These are phyloP conservation scores for Dysphania ambrosioides DNA, from an alignment of 148 eudicot species.

Conservation along the genomic window DNA sequence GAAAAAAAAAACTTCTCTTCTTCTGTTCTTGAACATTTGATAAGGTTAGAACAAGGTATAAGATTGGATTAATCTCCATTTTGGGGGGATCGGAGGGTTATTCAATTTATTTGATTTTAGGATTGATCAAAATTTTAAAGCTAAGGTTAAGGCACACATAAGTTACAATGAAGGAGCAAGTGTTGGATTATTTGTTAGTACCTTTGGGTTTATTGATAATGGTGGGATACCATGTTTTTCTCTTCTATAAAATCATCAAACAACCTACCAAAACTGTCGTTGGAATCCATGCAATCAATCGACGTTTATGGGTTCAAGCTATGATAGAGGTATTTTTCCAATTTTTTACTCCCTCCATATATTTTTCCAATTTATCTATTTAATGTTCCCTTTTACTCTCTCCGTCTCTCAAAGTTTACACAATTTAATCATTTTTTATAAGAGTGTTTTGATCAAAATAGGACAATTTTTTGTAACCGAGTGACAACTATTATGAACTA, in stretches of 20 bases:
- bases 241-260: constrained; percentile 42
- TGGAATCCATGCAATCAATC: constrained; percentile 75
- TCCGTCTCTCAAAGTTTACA: no score
- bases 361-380: no score
- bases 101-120: neutral
- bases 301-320: constrained; percentile 78
- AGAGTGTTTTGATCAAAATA: no score
- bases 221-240: constrained; percentile 61
- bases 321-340: constrained; percentile 75
- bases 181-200: constrained; percentile 62
- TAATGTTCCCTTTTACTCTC: no score
- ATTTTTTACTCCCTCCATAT: neutral
- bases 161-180: constrained; percentile 26
- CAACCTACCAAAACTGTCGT: constrained; percentile 61
- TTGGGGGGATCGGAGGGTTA: neutral
- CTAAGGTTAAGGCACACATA: neutral
- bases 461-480: no score
- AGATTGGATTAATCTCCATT: neutral
- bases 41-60: neutral
- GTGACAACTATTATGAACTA: no score
- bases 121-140: neutral
- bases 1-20: neutral
- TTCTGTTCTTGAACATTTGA: neutral
- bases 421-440: no score
- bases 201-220: constrained; percentile 61